phyloP scores from a whole-genome alignment of 2,329 filamentous ascomycete species.

The Metarhizium album region DNA sequence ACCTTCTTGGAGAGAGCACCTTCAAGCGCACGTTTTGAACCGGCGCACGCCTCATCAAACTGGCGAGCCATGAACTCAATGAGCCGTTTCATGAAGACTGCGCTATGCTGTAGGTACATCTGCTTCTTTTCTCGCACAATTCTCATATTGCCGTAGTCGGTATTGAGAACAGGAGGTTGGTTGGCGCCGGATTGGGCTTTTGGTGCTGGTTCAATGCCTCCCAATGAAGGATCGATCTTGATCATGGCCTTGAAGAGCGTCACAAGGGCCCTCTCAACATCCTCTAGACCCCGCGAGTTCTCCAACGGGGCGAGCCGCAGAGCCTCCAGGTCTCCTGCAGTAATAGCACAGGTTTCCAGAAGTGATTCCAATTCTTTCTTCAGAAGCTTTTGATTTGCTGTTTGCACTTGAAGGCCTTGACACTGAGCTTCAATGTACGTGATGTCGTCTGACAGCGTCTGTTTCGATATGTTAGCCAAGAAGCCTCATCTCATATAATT shows the following conservation, averaged over 20 bases:
- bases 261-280: constrained; percentile 68
- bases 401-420: constrained; percentile 92
- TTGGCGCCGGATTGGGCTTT: constrained; percentile 33
- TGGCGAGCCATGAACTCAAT: constrained; percentile 73
- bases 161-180: constrained; percentile 46
- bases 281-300: constrained; percentile 56
- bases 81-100: constrained; percentile 66
- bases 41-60: constrained; percentile 65
- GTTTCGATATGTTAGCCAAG: constrained; percentile 10
- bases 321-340: constrained; percentile 59
- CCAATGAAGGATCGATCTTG: constrained; percentile 79
- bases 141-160: constrained; percentile 79
- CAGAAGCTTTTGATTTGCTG: constrained; percentile 89
- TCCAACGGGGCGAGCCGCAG: constrained; percentile 66
- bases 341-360: constrained; percentile 86
- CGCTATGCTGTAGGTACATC: constrained; percentile 68
- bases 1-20: constrained; percentile 54
- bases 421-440: constrained; percentile 95
- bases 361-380: constrained; percentile 81
- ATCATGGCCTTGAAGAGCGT: constrained; percentile 85
- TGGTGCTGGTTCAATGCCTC: constrained; percentile 37
- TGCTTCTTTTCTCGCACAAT: constrained; percentile 92
- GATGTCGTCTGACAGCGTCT: constrained; percentile 93
- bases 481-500: background rate
- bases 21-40: constrained; percentile 55